Evolutionary conservation across 345 rosid species (phyloP), one percentile per base, ranked within the genome.

Genomic region (Eucalyptus cloeziana): DNA sequence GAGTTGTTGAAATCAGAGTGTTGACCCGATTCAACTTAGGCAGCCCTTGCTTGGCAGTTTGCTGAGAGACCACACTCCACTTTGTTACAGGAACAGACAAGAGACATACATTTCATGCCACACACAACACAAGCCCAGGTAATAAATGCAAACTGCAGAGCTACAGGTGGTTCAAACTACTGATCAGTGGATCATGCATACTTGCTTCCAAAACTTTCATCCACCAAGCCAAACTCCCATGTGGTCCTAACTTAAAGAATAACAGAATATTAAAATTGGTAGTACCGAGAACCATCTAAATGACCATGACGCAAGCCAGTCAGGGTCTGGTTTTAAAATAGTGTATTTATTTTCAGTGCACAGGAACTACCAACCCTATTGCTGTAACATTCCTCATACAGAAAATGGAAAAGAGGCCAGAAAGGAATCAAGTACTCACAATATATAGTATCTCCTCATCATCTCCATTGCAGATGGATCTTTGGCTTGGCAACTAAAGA

Each of bases 401-500:
- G 22, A 27, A 47, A 25, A 30, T 30, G 45, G 49, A 87, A 45
- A 79, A 7, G 21, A 67, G 25, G 80, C 44, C 4, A 33, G n/a
- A 50, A 33, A 56, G 49, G 22, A 27, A 51, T 4, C 30, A 12
- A 40, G 85, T 87, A 91, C 99, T 95, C 93, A 96, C 98, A 95
- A 89, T 58, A 94, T 86, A 86, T 89, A 51, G 86, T 94, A 95
- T 60, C 93, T 95, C 85, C 87, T 91, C 83, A 94, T 90, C 92
- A 94, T 94, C 94, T 96, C 97, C 33, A 88, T 31, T 87, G 88
- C 86, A 87, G 98, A 94, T 30, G 96, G 94, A 91, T 95, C 95
- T 88, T 94, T 90, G 49, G 95, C 92, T 85, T 93, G 96, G 92
- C 99, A 97, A 89, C 94, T 92, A 54, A 95, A 96, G 90, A 96